Conservation (phyloP, 345 rosid genomes). For the Hypericum androsaemum region DNA sequence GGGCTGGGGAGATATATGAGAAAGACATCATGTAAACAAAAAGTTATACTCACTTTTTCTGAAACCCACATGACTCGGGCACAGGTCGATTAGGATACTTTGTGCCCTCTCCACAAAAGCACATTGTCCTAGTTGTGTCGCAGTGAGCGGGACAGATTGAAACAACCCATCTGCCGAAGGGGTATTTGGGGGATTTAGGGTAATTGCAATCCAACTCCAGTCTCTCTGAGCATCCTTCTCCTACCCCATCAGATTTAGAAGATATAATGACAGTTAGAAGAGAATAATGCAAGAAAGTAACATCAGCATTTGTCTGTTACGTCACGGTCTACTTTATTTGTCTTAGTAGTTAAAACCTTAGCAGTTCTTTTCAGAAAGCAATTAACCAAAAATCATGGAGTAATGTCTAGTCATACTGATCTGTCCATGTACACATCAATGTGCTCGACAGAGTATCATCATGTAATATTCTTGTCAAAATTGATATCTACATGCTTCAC, state of each 20-base stretch:
- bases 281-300: too few species aligned
- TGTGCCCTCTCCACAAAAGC: constrained; percentile 97
- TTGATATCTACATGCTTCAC: too few species aligned
- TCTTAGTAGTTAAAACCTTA: too few species aligned
- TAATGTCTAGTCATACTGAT: too few species aligned
- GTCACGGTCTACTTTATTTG: too few species aligned
- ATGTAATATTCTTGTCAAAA: too few species aligned
- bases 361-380: too few species aligned
- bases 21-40: constrained; percentile 9
- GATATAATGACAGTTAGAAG: neutral
- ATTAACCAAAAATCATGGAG: too few species aligned
- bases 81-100: constrained; percentile 90
- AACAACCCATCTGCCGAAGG: constrained; percentile 85
- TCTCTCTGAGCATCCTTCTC: constrained; percentile 67
- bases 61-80: constrained; percentile 87
- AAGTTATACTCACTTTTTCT: constrained; percentile 41
- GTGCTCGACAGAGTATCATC: too few species aligned
- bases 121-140: constrained; percentile 88
- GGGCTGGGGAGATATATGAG: neutral
- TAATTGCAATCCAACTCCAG: constrained; percentile 56
- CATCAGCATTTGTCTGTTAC: too few species aligned
- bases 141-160: constrained; percentile 80
- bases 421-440: too few species aligned
- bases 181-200: constrained; percentile 57
- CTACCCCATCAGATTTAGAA: constrained; percentile 19